These are phyloP conservation scores for rapeseed (Brassica napus) DNA, from an alignment of 345 rosid species.

Conservation along the genomic window DNA sequence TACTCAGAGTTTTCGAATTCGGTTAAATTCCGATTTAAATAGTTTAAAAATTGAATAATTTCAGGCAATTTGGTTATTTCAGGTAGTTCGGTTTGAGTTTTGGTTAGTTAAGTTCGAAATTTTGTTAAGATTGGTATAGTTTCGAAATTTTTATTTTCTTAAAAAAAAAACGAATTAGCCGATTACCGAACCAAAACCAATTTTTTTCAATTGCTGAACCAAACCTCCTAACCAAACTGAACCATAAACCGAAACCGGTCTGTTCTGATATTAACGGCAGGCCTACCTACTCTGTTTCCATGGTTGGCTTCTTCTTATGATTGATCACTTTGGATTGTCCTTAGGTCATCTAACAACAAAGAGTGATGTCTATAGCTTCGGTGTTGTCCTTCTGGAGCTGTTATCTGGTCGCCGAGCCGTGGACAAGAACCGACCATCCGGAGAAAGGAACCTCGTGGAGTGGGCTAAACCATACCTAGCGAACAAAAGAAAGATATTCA, in stretches of 20 bases:
- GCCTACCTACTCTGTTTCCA: not conserved
- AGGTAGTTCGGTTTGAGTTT: not conserved
- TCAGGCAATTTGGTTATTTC: not conserved
- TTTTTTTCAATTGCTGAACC: not conserved
- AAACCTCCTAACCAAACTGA: not conserved
- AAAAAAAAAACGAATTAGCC: too few species aligned
- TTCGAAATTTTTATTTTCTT: too few species aligned
- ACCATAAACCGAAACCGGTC: not conserved
- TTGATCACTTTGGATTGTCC: conserved; percentile 11
- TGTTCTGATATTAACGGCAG: not conserved
- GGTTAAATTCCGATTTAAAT: not conserved
- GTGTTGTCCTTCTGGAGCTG: conserved; percentile 90
- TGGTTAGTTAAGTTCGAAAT: not conserved
- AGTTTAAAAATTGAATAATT: not conserved
- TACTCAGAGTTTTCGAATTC: not conserved
- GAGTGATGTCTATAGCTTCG: conserved; percentile 96
- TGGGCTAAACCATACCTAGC: conserved; percentile 89
- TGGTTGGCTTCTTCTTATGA: conserved; percentile 64
- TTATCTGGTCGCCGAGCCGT: conserved; percentile 91
- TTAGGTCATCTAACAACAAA: conserved; percentile 89
- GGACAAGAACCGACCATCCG: conserved; percentile 90
- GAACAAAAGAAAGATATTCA: conserved; percentile 80
- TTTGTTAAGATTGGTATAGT: not conserved
- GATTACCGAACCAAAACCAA: not conserved
- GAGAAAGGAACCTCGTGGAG: conserved; percentile 82